phyloP scores from a whole-genome alignment of 805 yeast species.

The Lipomyces spencermartinsiae region DNA sequence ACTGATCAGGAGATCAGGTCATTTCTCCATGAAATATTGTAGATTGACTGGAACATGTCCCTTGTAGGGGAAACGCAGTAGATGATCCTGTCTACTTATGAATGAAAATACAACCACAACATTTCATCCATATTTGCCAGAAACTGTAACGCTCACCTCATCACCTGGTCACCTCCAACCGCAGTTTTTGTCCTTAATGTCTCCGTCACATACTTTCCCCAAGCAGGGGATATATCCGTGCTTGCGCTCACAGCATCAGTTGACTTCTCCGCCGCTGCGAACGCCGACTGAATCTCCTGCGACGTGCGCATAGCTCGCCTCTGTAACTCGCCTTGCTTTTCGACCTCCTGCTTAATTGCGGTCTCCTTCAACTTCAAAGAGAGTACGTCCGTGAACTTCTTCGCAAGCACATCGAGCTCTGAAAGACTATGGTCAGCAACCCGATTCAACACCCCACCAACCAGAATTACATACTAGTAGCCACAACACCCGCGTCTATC shows the following conservation, averaged over 20 bases:
- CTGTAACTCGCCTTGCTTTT: slow-evolving; percentile 56
- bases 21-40: neutral
- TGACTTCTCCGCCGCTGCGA: slow-evolving; percentile 11
- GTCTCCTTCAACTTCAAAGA: slow-evolving; percentile 60
- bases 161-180: neutral
- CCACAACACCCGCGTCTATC: slow-evolving; percentile 43
- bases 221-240: slow-evolving; percentile 3
- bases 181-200: neutral
- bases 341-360: slow-evolving; percentile 72
- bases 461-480: slow-evolving; percentile 18
- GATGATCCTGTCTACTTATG: neutral
- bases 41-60: neutral
- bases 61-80: neutral
- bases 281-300: slow-evolving; percentile 22
- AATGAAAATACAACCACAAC: neutral
- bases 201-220: slow-evolving; percentile 27
- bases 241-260: slow-evolving; percentile 10
- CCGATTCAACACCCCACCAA: neutral
- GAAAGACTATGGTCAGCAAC: slow-evolving; percentile 23
- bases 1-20: neutral
- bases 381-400: slow-evolving; percentile 52
- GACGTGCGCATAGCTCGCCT: slow-evolving; percentile 35
- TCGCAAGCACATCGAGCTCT: slow-evolving; percentile 42
- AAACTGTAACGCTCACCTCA: neutral
- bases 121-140: neutral